These are phyloP conservation scores for Austroboletus eburneus DNA, from an alignment of 768 basidiomycete genomes.

Conservation along the genomic window DNA sequence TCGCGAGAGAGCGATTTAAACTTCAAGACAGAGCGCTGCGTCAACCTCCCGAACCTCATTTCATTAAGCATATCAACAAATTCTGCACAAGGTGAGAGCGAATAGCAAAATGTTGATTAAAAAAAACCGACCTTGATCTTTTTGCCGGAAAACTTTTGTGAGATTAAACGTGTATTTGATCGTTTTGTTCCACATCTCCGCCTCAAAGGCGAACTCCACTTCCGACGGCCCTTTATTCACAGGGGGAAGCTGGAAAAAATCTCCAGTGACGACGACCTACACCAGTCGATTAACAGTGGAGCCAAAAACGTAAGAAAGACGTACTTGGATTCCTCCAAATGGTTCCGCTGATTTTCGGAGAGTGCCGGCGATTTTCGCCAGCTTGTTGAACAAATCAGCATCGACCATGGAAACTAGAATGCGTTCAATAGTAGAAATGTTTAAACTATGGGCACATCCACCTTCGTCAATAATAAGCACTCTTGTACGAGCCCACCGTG, in stretches of 20 bases:
- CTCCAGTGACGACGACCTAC: conserved; percentile 88
- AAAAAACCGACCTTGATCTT: conserved; percentile 67
- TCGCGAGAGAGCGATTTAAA: conserved; percentile 69
- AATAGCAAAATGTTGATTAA: not conserved
- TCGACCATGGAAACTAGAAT: conserved; percentile 93
- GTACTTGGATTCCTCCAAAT: conserved; percentile 92
- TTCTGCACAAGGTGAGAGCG: conserved; percentile 40
- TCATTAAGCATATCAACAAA: conserved; percentile 98
- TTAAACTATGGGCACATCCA: conserved; percentile 20
- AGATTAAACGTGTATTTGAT: conserved; percentile 86
- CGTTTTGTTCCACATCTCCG: conserved; percentile 65
- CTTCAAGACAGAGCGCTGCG: conserved; percentile 55
- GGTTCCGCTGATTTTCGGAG: conserved; percentile 63
- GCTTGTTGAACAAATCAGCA: conserved; percentile 88
- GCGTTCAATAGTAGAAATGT: not conserved
- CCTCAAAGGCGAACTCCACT: conserved; percentile 92
- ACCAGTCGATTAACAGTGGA: not conserved
- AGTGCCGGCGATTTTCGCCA: conserved; percentile 62
- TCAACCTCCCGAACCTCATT: conserved; percentile 87
- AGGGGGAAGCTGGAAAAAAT: conserved; percentile 98
- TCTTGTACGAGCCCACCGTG: conserved; percentile 80
- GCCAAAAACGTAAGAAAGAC: not conserved
- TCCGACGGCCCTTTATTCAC: conserved; percentile 57
- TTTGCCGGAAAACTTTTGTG: conserved; percentile 93
- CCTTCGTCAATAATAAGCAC: conserved; percentile 85